Evolutionary conservation across 2,329 filamentous ascomycete species (phyloP).

Genomic region (Neopestalotiopsis clavispora): DNA sequence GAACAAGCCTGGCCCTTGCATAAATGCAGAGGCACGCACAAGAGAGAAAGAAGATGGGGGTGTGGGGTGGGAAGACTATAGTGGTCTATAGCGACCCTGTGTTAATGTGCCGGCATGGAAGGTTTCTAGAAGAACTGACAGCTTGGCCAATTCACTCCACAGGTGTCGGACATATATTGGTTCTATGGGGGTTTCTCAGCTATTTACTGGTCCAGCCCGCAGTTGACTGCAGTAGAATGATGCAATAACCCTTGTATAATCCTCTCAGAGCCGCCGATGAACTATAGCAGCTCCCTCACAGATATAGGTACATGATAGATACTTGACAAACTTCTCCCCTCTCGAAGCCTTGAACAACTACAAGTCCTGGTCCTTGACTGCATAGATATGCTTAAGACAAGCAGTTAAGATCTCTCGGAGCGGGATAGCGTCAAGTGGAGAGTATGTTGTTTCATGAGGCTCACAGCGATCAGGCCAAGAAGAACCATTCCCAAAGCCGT

Average conservation of each 20-base stretch:
- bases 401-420: slow-evolving; percentile 24
- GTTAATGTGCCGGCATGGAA: slow-evolving; percentile 12
- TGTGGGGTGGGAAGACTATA: slow-evolving; percentile 13
- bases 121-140: slow-evolving; percentile 15
- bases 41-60: not conserved
- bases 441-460: slow-evolving; percentile 79
- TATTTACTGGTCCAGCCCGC: slow-evolving; percentile 10
- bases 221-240: slow-evolving; percentile 8
- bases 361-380: not conserved
- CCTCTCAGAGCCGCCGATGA: not conserved
- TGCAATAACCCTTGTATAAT: slow-evolving; percentile 12
- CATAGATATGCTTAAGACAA: not conserved
- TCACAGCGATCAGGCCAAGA: slow-evolving; percentile 62
- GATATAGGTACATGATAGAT: slow-evolving; percentile 17
- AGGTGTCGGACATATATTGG: slow-evolving; percentile 12
- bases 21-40: not conserved
- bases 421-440: slow-evolving; percentile 72
- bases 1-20: slow-evolving; percentile 2
- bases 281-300: not conserved
- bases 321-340: slow-evolving; percentile 6
- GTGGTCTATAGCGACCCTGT: not conserved
- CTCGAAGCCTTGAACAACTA: not conserved
- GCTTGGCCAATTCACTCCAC: not conserved
- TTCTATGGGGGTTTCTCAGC: not conserved
- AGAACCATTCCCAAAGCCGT: slow-evolving; percentile 68